Base-by-base conservation (phyloP, 768 basidiomycete species). In the Amanita fuliginea region DNA sequence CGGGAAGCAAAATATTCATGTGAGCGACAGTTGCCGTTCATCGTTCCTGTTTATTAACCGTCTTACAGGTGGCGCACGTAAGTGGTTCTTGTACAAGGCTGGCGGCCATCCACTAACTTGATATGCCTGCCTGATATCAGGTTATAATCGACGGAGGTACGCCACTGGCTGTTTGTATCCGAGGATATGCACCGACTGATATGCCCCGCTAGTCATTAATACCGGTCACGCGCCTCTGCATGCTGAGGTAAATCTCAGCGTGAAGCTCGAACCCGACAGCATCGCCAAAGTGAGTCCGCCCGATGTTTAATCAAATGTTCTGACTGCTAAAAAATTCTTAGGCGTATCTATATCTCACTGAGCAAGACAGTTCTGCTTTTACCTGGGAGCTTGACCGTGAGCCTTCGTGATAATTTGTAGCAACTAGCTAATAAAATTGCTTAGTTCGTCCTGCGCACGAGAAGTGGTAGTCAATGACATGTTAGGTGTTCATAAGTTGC, bases 381-480 rank as follows among this genome's bases (percentile, higher is more conserved):
- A 81, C 83, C 6, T 89, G 84, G 83, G 86, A 88, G 59, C 69
- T 89, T 22, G 86, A 88, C 54, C 67, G 85, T 86, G 57, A 68
- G 83, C 13, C 13, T 13, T 32, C 8, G 22, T 24, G 45, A 16
- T 21, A 42, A 39, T 13, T 28, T 37, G 28, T 6, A 26, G 3
- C 13, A 19, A 18, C 14, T 32, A 32, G 9, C 33, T 54, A 5
- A 36, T 16, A 34, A 18, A 45, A 19, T 30, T 35, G n/a, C 37
- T 3, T 50, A 70, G 72, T 74, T 11, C 71, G 71, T 14, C 73
- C 73, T 21, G 69, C 71, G 8, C 69, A 69, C 35, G 70, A 74
- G 60, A 71, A 70, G 51, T 74, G 71, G 71, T 72, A 56, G 16
- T 1, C 14, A 28, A 11, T 32, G 4, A 32, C 32, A 13, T 13